These are phyloP conservation scores for Neurospora crassa DNA, from an alignment of 2,329 filamentous ascomycete genomes.

Conservation along the genomic window DNA sequence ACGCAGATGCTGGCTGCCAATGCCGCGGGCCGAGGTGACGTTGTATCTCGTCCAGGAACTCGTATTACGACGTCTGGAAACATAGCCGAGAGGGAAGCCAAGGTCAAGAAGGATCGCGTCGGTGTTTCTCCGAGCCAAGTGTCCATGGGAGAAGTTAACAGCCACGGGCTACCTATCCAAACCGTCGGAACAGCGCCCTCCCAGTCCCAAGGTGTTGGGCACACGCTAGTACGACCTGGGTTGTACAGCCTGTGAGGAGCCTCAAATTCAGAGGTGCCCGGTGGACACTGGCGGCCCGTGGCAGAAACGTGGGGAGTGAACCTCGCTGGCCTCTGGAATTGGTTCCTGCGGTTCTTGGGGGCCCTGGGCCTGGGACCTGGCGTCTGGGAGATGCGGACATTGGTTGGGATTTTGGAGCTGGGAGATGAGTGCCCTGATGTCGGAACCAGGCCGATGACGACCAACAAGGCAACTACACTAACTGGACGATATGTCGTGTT, in stretches of 20 bases:
- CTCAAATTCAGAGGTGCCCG: not conserved
- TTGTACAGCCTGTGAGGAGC: not conserved
- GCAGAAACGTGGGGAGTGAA: not conserved
- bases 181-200: not conserved
- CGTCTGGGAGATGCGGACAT: not conserved
- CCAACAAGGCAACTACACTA: not conserved
- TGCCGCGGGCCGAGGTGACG: not conserved
- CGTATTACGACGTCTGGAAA: not conserved
- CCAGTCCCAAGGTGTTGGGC: not conserved
- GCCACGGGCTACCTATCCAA: not conserved
- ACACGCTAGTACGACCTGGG: not conserved
- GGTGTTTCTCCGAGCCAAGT: not conserved
- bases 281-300: not conserved
- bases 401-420: not conserved
- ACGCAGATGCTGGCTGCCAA: not conserved
- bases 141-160: not conserved
- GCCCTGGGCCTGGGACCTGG: not conserved
- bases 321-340: not conserved
- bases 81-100: not conserved
- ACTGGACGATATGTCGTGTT: not conserved
- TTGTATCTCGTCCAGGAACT: not conserved
- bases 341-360: not conserved
- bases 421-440: not conserved
- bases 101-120: not conserved
- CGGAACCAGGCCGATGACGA: not conserved